phyloP scores from a whole-genome alignment of 495 filamentous ascomycete genomes.

The Neurospora sp. region DNA sequence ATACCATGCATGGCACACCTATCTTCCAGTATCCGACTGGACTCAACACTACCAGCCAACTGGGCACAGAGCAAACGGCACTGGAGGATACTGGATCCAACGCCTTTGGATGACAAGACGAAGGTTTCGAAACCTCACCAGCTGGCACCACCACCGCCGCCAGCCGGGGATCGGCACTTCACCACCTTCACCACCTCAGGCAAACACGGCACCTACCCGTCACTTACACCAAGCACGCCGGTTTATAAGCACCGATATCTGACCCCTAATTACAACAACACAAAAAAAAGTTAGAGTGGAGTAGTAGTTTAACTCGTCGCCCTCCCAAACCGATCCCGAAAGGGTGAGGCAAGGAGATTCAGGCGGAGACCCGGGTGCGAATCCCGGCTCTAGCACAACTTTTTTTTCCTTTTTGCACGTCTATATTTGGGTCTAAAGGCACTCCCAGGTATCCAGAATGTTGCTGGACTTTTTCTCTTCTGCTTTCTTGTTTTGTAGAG shows the following conservation, averaged over 20 bases:
- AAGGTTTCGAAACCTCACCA: neutral
- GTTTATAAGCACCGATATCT: neutral
- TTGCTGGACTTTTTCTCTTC: neutral
- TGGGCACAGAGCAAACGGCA: neutral
- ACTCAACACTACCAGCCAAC: neutral
- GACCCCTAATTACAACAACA: neutral
- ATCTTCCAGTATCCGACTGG: neutral
- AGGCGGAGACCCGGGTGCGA: slow-evolving; percentile 18
- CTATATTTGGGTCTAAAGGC: neutral
- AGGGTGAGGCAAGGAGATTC: neutral
- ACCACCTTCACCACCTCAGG: neutral
- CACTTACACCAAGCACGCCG: neutral
- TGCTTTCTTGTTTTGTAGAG: neutral
- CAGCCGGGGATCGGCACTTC: neutral
- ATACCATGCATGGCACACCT: neutral
- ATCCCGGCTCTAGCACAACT: slow-evolving; percentile 14
- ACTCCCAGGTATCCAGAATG: neutral
- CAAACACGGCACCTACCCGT: neutral
- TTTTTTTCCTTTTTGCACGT: neutral
- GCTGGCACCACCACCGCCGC: neutral
- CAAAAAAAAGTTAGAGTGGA: slow-evolving; percentile 11
- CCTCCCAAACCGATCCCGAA: slow-evolving; percentile 10
- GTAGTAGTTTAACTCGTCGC: slow-evolving; percentile 23
- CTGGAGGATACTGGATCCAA: neutral
- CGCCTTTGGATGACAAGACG: neutral